These are phyloP conservation scores for Misopates orontium DNA, from an alignment of 257 asterid species.

Conservation along the genomic window DNA sequence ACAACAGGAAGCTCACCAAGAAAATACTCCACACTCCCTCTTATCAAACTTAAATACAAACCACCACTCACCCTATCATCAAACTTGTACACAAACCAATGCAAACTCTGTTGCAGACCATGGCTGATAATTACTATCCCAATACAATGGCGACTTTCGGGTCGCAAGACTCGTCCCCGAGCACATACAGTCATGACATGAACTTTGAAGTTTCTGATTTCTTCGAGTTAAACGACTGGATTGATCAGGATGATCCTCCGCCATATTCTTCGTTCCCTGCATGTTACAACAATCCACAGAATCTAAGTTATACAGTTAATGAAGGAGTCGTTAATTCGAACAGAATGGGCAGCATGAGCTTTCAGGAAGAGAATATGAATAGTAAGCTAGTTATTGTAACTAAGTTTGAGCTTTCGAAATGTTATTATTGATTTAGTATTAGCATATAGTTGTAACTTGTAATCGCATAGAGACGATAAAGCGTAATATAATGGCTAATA, in stretches of 20 bases:
- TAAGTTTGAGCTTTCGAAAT: not conserved
- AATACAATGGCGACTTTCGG: constrained; percentile 19
- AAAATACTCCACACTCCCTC: constrained; percentile 17
- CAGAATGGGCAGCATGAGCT: constrained; percentile 33
- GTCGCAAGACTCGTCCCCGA: constrained; percentile 14
- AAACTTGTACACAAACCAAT: constrained; percentile 16
- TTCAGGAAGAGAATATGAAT: constrained; percentile 31
- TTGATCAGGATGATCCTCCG: constrained; percentile 43
- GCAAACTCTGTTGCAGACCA: constrained; percentile 28
- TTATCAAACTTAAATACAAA: not conserved
- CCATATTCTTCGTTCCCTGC: constrained; percentile 35
- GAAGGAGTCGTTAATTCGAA: constrained; percentile 19
- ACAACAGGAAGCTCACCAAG: constrained; percentile 54
- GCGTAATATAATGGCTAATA: not conserved
- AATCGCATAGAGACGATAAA: not conserved
- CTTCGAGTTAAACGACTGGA: constrained; percentile 61
- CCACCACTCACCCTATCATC: constrained; percentile 18
- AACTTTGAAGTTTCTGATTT: constrained; percentile 54
- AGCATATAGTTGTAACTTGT: no score
- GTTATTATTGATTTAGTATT: not conserved
- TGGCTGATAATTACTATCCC: constrained; percentile 40
- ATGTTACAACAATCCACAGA: constrained; percentile 26
- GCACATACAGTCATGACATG: constrained; percentile 22
- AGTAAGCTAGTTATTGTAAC: constrained; percentile 42
- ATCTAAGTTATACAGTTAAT: constrained; percentile 30